Evolutionary conservation across 2,329 filamentous ascomycete species (phyloP), one percentile per base, ranked within the genome.

Genomic region (Fusarium duplospermum): DNA sequence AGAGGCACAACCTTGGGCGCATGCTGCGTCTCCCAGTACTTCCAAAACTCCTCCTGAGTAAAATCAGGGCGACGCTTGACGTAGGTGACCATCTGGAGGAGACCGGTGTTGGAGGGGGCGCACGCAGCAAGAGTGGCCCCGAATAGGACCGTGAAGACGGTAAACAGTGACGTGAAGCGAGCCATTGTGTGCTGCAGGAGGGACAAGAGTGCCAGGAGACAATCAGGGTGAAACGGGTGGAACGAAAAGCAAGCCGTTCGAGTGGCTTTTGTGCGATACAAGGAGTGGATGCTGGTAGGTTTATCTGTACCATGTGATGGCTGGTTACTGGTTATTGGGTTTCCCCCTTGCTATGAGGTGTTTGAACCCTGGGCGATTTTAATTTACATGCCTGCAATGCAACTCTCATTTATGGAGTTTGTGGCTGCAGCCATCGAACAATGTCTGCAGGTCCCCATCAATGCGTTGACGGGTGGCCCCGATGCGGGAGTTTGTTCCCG

Each of bases 51-150:
- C 9, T 75, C 71, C 11, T 74, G 74, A 0, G 77, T 79, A 36
- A 72, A 72, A n/a, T 74, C 69, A 1, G 74, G 70, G 22, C 71
- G 72, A 9, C 79, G 75, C 42, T 81, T 81, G 33, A 81, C 76
- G 61, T 80, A 79, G 9, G 74, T 80, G 18, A 79, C 38, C 79
- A 81, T 81, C 67, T 81, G 79, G 0, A 67, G 33, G 4, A 76
- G 63, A 1, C 78, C 77, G 0, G 78, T 79, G 24, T 71, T 76
- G 85, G 87, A 57, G 33, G 88, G 3, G 16, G 42, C 42, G 82
- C 58, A 87, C 81, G 60, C 58, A 2, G 69, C 62, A 54, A 70
- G 33, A 14, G 42, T 36, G 5, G 35, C 56, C 13, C 63, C 57
- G n/a, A 66, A 4, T 9, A 74, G 47, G 18, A 64, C 61, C 38